phyloP scores from a whole-genome alignment of 306 rosid species.

The Chamaecrista fasciculata region DNA sequence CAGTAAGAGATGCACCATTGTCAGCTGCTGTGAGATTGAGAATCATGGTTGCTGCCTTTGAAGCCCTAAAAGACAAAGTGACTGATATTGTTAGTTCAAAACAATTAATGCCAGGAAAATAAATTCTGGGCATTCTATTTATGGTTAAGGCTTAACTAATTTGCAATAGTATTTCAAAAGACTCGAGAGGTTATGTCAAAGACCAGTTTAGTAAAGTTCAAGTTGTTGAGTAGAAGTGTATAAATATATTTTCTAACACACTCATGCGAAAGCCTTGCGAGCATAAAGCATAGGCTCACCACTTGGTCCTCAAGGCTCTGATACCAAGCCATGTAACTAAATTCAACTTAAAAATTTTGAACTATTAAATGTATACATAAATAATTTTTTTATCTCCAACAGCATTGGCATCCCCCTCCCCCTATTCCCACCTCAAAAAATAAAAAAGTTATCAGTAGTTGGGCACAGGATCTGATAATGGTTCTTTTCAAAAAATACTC shows the following conservation, averaged over 20 bases:
- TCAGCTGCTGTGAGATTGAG: slow-evolving; percentile 77
- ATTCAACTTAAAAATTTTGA: too few species aligned
- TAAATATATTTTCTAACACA: not conserved
- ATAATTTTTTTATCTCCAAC: too few species aligned
- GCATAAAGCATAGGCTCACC: too few species aligned
- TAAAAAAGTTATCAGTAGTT: not conserved
- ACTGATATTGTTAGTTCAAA: not conserved
- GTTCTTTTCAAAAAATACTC: not conserved
- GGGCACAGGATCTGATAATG: not conserved
- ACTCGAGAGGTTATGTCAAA: not conserved
- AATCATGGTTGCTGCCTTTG: slow-evolving; percentile 82
- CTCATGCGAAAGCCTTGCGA: too few species aligned
- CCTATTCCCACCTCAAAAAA: too few species aligned
- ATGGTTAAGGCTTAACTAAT: not conserved
- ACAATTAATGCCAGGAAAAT: not conserved
- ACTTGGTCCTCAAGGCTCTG: too few species aligned
- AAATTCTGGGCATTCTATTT: not conserved
- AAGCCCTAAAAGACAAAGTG: slow-evolving; percentile 47
- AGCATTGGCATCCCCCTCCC: too few species aligned
- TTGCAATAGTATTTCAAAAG: not conserved
- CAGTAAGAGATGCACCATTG: slow-evolving; percentile 91
- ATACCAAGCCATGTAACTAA: too few species aligned
- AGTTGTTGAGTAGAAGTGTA: not conserved
- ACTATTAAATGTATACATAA: too few species aligned
- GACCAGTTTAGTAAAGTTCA: not conserved